phyloP scores from a whole-genome alignment of 345 rosid genomes.

The Passiflora organensis region DNA sequence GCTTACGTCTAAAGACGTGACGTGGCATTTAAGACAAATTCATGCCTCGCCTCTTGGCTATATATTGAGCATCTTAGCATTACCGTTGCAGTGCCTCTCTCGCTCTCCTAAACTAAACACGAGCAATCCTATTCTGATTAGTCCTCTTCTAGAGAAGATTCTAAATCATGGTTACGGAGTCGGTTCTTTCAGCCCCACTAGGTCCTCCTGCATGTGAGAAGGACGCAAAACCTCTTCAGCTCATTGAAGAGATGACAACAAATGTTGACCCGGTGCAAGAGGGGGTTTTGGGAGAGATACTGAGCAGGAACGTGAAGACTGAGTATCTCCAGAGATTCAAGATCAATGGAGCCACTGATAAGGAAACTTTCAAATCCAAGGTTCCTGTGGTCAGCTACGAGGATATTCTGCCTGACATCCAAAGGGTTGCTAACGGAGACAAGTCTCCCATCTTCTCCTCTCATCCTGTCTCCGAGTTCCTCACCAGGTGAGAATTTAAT shows the following conservation, averaged over 20 bases:
- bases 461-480: conserved; percentile 89
- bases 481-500: conserved; percentile 56
- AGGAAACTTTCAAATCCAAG: conserved; percentile 57
- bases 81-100: too few relatives aligned
- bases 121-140: too few relatives aligned
- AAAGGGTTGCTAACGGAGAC: conserved; percentile 92
- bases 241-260: conserved; percentile 74
- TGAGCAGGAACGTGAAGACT: conserved; percentile 51
- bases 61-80: neutral
- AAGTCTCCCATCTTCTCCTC: conserved; percentile 76
- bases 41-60: neutral
- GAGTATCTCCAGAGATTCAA: conserved; percentile 64
- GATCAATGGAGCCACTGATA: conserved; percentile 59
- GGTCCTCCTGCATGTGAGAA: conserved; percentile 78
- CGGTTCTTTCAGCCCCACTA: conserved; percentile 47
- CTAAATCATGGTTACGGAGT: conserved; percentile 53
- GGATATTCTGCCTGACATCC: conserved; percentile 80
- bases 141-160: neutral
- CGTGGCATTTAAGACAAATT: neutral
- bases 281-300: conserved; percentile 55
- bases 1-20: neutral
- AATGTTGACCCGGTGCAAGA: conserved; percentile 64
- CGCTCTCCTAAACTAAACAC: too few relatives aligned
- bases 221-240: conserved; percentile 64
- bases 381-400: conserved; percentile 78